phyloP scores from a whole-genome alignment of 2,329 filamentous ascomycete species.

The Trichoderma sp. region DNA sequence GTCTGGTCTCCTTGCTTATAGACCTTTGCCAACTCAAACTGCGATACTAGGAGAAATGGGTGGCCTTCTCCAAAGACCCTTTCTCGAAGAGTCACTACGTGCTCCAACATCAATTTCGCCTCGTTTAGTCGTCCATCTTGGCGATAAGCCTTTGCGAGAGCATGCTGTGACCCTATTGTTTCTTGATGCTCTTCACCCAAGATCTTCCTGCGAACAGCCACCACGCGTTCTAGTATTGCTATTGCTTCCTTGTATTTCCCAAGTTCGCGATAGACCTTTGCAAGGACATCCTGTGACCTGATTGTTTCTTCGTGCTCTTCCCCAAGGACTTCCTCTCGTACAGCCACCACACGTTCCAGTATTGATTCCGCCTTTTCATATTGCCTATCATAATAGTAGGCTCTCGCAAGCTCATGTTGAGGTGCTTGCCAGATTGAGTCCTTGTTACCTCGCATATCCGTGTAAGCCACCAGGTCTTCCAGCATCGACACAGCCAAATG shows the following conservation, averaged over 20 bases:
- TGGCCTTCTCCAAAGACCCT: neutral
- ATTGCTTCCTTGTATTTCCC: slow-evolving; percentile 5
- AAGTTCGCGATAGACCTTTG: neutral
- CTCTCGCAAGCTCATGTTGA: slow-evolving; percentile 4
- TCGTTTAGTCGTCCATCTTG: neutral
- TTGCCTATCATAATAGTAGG: neutral
- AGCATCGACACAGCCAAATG: slow-evolving; percentile 1
- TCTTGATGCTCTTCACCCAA: neutral
- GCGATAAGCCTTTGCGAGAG: neutral
- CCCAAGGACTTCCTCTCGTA: neutral
- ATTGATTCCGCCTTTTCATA: slow-evolving; percentile 7
- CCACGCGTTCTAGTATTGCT: slow-evolving; percentile 3
- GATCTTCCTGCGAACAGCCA: neutral
- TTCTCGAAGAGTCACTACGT: neutral
- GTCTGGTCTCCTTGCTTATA: neutral
- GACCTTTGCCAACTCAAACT: neutral
- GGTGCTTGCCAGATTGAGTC: slow-evolving; percentile 3
- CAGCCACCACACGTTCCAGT: slow-evolving; percentile 5
- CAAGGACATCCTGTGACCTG: neutral
- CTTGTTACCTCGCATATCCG: slow-evolving; percentile 14
- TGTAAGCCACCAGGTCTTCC: neutral
- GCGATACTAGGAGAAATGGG: neutral
- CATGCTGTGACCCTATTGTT: neutral
- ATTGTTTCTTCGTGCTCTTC: neutral
- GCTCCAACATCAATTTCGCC: neutral